Evolutionary conservation across 2,329 filamentous ascomycete species (phyloP), one percentile per base, ranked within the genome.

Genomic region (Exophiala calicioides): DNA sequence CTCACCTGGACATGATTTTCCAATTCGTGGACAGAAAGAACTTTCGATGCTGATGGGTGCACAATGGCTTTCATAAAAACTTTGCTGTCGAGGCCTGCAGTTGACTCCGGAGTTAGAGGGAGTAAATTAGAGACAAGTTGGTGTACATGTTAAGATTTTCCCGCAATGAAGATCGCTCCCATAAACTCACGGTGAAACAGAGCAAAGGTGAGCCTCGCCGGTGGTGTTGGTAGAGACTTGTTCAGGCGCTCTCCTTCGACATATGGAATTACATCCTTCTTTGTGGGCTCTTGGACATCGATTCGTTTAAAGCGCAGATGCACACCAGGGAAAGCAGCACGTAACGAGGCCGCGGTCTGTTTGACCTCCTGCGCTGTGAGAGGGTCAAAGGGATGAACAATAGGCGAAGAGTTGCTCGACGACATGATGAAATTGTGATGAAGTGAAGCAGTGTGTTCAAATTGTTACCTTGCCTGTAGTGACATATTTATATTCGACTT

Each of bases 301-400:
- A 31, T n/a, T 16, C n/a, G 13, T 16, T 31, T 31, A 16, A 31
- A 31, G n/a, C 29, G 29, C 29, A 31, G 29, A 8, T n/a, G 10
- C 9, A 31, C 29, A 9, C 16, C 10, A 13, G 29, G 29, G 10
- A 31, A 31, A 8, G 29, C 13, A 5, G 29, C 9, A 16, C 12
- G 29, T n/a, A 31, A n/a, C n/a, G 16, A 16, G 16, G n/a, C n/a
- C n/a, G 16, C 29, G 29, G 29, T 16, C n/a, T n/a, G 13, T 31
- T 31, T 16, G 29, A 31, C 16, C 16, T 31, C 29, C 13, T 31
- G n/a, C 16, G 29, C n/a, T 9, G n/a, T n/a, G n/a, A 31, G 16
- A 8, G 29, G 29, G 29, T 31, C 29, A 16, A 31, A 31, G 3
- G 70, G 78, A 78, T 5, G 61, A 73, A n/a, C n/a, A n/a, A n/a